Percentiles rank a stretch among this genome's conserved stretches.
Conservation (phyloP, 2,329 filamentous ascomycete genomes). For the Aulographum hederae region DNA sequence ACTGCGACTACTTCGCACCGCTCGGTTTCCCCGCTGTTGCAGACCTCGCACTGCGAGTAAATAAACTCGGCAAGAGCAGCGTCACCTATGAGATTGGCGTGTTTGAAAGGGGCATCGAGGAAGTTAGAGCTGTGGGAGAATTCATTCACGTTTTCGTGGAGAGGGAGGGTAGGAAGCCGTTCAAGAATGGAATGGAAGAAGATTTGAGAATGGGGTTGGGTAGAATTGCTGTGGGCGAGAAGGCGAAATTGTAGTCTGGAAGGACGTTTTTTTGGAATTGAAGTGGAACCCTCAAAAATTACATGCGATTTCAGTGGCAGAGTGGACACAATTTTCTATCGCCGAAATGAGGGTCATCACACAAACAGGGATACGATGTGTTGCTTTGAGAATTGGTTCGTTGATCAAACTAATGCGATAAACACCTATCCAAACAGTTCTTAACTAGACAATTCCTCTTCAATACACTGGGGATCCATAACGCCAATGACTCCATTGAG, state of each 20-base stretch:
- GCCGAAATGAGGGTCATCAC: no score
- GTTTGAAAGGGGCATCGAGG: slow-evolving; percentile 55
- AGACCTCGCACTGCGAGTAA: slow-evolving; percentile 66
- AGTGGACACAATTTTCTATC: no score
- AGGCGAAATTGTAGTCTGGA: slow-evolving; percentile 3
- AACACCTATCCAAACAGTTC: no score
- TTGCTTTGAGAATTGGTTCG: no score
- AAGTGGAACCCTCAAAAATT: no score
- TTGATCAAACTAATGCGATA: no score
- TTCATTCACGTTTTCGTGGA: slow-evolving; percentile 86
- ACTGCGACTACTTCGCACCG: slow-evolving; percentile 70
- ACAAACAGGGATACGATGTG: no score
- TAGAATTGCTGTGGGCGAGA: slow-evolving; percentile 3
- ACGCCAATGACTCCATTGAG: no score
- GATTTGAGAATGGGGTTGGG: slow-evolving; percentile 30
- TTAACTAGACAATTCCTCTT: no score
- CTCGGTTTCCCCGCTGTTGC: slow-evolving; percentile 68
- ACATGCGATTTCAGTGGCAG: no score
- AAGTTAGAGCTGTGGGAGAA: slow-evolving; percentile 68
- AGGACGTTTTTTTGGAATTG: not conserved
- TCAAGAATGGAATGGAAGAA: slow-evolving; percentile 41
- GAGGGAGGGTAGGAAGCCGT: slow-evolving; percentile 49
- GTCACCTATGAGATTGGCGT: slow-evolving; percentile 81
- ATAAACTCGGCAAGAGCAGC: slow-evolving; percentile 68
- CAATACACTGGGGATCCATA: no score